These are phyloP conservation scores for Sarocladium brachiariae DNA, from an alignment of 2,329 filamentous ascomycete genomes.

Conservation along the genomic window DNA sequence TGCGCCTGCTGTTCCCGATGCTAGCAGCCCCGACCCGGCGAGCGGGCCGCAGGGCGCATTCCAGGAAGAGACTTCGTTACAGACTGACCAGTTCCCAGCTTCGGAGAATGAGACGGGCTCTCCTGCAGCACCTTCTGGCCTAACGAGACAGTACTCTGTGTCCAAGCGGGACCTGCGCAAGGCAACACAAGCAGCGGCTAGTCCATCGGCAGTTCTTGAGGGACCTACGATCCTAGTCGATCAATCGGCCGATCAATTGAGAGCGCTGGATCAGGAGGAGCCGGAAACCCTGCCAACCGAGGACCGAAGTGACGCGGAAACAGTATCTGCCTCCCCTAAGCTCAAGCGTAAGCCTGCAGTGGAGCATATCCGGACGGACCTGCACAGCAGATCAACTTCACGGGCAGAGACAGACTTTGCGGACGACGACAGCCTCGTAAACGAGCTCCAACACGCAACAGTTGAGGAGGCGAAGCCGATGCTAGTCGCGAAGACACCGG, in stretches of 20 bases:
- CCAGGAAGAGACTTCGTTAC: neutral
- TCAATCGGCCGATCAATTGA: neutral
- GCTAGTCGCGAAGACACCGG: slow-evolving; percentile 75
- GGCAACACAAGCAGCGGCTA: slow-evolving; percentile 4
- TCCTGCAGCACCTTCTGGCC: neutral
- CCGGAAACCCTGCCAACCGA: slow-evolving; percentile 12
- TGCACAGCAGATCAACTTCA: slow-evolving; percentile 21
- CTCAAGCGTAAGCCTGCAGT: slow-evolving; percentile 29
- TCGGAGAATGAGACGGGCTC: neutral
- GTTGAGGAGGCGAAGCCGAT: slow-evolving; percentile 79
- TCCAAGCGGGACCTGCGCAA: neutral
- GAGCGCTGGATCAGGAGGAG: neutral
- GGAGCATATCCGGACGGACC: slow-evolving; percentile 51
- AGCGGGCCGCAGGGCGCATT: neutral
- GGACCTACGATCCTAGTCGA: neutral
- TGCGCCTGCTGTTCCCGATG: slow-evolving; percentile 10
- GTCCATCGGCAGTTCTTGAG: neutral
- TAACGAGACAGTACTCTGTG: slow-evolving; percentile 8
- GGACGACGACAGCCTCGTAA: slow-evolving; percentile 77
- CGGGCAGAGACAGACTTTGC: slow-evolving; percentile 40
- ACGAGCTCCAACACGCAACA: slow-evolving; percentile 76
- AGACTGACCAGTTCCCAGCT: neutral
- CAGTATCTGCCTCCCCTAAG: slow-evolving; percentile 14
- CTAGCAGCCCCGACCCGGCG: slow-evolving; percentile 12
- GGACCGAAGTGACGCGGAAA: slow-evolving; percentile 20